Evolutionary conservation across 305 asterid species (phyloP), one percentile per base, ranked within the genome.

Genomic region (Ajuga reptans): DNA sequence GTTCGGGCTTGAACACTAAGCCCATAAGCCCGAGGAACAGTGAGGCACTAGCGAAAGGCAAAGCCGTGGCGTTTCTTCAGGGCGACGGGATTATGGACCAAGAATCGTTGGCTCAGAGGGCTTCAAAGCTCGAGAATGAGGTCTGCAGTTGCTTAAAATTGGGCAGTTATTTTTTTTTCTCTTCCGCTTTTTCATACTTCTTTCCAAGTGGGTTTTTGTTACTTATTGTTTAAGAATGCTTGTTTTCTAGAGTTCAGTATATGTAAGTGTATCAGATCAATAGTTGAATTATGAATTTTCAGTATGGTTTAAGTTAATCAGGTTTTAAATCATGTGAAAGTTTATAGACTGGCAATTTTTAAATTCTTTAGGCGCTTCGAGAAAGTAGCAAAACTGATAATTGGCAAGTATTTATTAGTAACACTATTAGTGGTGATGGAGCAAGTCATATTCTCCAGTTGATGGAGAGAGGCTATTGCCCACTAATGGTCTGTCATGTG

Each of bases 81-180:
- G 80, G 75, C 27, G 85, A 74, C 54, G 83, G 77, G 62, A 6
- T 46, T 53, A 29, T 85, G 90, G 91, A 83, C 79, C 80, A 80
- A 16, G 93, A 80, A 36, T 72, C 84, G 58, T 70, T 88, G 57
- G 71, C 73, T 34, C 84, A 76, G 70, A 84, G 84, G 84, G 76
- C 83, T 15, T 66, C 83, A 41, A 81, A 81, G 82, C 94, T 86
- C 69, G 91, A 94, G 73, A 87, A 78, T 43, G 98, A 94, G 92
- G 99, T 91, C 21, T 69, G 88, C 62, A 12, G 51, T 46, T 60
- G 74, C 73, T 77, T 59, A 67, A 36, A 66, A 76, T 69, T 65
- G 41, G 33, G 16, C 17, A 21, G 45, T 66, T 49, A 16, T 18
- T 9, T 33, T 53, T 39, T 34, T 55, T 49, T 31, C 18, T 17